These are phyloP conservation scores for Epichloe hybrida DNA, from an alignment of 2,329 filamentous ascomycete genomes.

Conservation along the genomic window DNA sequence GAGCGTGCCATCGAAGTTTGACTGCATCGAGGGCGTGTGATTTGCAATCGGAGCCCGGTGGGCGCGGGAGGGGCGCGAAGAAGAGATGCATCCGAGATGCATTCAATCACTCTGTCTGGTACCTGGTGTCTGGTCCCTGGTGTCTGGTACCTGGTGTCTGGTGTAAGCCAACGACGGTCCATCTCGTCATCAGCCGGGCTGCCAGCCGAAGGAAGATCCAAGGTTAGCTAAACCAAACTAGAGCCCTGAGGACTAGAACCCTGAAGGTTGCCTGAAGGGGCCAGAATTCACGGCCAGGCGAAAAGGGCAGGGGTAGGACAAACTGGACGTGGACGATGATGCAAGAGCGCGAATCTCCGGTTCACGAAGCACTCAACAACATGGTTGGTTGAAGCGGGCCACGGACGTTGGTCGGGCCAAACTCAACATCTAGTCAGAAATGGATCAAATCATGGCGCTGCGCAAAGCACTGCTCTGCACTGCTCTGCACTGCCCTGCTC, in stretches of 20 bases:
- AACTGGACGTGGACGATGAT: neutral
- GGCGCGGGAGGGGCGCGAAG: neutral
- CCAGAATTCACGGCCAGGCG: neutral
- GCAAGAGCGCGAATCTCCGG: neutral
- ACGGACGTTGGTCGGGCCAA: neutral
- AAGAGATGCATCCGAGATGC: constrained; percentile 3
- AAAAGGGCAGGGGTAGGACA: neutral
- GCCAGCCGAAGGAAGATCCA: neutral
- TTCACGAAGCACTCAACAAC: neutral
- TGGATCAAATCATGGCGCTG: too few species aligned
- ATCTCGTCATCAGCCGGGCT: neutral
- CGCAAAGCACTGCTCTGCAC: too few species aligned
- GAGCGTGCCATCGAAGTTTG: neutral
- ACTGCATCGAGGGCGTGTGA: neutral
- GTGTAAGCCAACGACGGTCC: neutral
- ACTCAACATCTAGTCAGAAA: neutral
- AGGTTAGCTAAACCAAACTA: too few species aligned
- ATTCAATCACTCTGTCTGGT: neutral
- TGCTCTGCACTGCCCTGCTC: too few species aligned
- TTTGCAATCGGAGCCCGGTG: neutral
- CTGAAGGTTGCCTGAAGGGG: neutral
- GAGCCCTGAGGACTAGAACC: too few species aligned
- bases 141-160: too few species aligned
- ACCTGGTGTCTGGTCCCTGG: too few species aligned
- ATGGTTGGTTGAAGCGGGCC: neutral